These are phyloP conservation scores for Penicillium sclerotiorum DNA, from an alignment of 2,329 filamentous ascomycete genomes.

Conservation along the genomic window DNA sequence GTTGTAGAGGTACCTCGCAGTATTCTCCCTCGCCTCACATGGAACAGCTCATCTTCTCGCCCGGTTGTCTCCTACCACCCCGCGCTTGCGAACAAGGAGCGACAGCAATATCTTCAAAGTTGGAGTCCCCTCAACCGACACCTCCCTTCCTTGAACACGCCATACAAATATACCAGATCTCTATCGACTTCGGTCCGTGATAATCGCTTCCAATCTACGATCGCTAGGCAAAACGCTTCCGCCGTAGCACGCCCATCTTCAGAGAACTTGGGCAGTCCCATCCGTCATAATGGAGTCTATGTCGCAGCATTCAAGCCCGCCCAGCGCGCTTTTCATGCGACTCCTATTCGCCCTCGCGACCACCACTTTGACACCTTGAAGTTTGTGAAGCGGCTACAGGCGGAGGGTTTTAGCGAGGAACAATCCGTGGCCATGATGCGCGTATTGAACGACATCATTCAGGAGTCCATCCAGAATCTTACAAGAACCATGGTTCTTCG, in stretches of 20 bases:
- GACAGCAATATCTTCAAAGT: constrained; percentile 24
- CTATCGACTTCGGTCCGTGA: constrained; percentile 19
- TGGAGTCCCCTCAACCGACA: constrained; percentile 27
- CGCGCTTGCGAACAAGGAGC: constrained; percentile 27
- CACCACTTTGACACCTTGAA: constrained; percentile 99
- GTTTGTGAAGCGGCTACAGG: constrained; percentile 86
- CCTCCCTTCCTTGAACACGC: constrained; percentile 16
- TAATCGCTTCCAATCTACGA: constrained; percentile 16
- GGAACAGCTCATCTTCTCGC: constrained; percentile 42
- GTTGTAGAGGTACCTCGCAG: constrained; percentile 48
- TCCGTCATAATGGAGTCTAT: constrained; percentile 52
- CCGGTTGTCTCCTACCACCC: constrained; percentile 31
- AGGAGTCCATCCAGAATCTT: constrained; percentile 97
- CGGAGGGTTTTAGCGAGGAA: constrained; percentile 92
- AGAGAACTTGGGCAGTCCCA: constrained; percentile 32
- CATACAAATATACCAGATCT: constrained; percentile 16
- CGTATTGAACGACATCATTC: constrained; percentile 92
- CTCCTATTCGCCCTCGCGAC: constrained; percentile 65
- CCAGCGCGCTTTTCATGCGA: constrained; percentile 63
- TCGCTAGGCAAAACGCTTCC: constrained; percentile 23
- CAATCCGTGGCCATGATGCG: constrained; percentile 99
- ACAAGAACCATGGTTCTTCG: constrained; percentile 97
- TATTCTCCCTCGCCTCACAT: constrained; percentile 46
- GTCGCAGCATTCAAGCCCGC: constrained; percentile 47
- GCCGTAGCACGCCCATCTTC: constrained; percentile 15